Conservation (phyloP, 352 stramenopile genomes). For the Globisporangium cystogenes region DNA sequence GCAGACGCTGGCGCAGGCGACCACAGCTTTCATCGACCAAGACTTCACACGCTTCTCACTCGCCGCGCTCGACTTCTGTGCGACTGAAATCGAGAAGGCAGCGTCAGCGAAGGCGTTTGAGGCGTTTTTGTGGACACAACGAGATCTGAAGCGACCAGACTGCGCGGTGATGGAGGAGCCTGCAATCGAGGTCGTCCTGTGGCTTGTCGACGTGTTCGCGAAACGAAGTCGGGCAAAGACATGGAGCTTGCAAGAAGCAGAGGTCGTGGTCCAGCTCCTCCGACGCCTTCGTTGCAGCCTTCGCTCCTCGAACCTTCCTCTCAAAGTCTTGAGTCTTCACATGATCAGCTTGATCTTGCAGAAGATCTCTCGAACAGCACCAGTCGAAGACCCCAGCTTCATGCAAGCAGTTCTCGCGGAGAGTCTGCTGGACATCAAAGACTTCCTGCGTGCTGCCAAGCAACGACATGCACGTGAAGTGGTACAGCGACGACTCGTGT, state of each 20-base stretch:
- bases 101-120: conserved; percentile 42
- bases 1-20: background rate
- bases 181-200: conserved; percentile 70
- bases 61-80: conserved; percentile 39
- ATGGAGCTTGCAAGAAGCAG: background rate
- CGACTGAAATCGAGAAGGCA: conserved; percentile 59
- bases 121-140: conserved; percentile 74
- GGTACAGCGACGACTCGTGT: conserved; percentile 52
- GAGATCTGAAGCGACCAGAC: conserved; percentile 49
- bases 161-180: conserved; percentile 41
- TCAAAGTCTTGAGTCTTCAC: conserved; percentile 54
- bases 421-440: conserved; percentile 14
- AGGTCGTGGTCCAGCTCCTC: conserved; percentile 11
- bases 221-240: conserved; percentile 1
- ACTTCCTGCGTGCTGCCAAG: conserved; percentile 46
- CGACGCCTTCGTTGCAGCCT: conserved; percentile 26
- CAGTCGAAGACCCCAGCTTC: background rate
- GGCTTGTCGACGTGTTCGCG: conserved; percentile 52
- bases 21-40: background rate
- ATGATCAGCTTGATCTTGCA: conserved; percentile 42
- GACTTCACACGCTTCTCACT: conserved; percentile 12
- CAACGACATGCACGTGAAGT: conserved; percentile 47
- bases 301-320: conserved; percentile 41
- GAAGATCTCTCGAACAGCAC: background rate
- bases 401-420: conserved; percentile 9